Conservation (phyloP, 2,329 filamentous ascomycete genomes). For the Cordyceps cateniannulata region DNA sequence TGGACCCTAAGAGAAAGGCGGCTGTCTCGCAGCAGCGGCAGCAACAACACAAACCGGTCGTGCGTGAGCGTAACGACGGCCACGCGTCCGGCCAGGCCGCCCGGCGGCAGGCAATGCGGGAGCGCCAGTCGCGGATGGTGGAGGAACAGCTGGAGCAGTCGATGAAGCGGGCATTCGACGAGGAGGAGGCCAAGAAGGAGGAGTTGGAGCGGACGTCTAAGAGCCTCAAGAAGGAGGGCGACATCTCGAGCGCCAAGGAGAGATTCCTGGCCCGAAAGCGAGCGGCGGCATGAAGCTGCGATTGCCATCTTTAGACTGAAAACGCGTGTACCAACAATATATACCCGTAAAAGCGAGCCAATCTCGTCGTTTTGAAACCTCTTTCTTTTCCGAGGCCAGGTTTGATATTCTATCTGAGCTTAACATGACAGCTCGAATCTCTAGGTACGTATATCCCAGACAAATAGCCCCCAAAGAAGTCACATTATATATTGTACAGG, state of each 20-base stretch:
- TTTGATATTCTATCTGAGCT: neutral
- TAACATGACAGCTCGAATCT: neutral
- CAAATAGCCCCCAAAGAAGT: neutral
- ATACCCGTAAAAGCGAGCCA: slow-evolving; percentile 22
- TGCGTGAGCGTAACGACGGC: slow-evolving; percentile 27
- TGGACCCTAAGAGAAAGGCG: slow-evolving; percentile 56
- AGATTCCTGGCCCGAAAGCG: slow-evolving; percentile 71
- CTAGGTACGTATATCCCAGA: neutral
- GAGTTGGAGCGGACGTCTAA: slow-evolving; percentile 61
- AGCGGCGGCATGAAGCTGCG: slow-evolving; percentile 46
- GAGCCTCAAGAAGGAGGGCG: slow-evolving; percentile 69
- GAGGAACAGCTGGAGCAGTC: slow-evolving; percentile 69
- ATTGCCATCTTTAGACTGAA: neutral
- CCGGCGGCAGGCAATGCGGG: slow-evolving; percentile 61
- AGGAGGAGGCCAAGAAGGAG: slow-evolving; percentile 57
- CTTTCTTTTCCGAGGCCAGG: neutral
- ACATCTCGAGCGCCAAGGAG: slow-evolving; percentile 73
- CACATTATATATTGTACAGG: slow-evolving; percentile 2
- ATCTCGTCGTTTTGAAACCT: neutral
- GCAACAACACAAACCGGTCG: slow-evolving; percentile 16
- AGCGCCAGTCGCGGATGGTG: slow-evolving; percentile 72
- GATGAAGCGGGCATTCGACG: slow-evolving; percentile 64
- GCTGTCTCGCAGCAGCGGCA: slow-evolving; percentile 25
- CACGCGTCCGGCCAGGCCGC: slow-evolving; percentile 35
- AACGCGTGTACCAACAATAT: slow-evolving; percentile 14